phyloP scores from a whole-genome alignment of 78 protist genomes.

The Creolimax fragrantissima region DNA sequence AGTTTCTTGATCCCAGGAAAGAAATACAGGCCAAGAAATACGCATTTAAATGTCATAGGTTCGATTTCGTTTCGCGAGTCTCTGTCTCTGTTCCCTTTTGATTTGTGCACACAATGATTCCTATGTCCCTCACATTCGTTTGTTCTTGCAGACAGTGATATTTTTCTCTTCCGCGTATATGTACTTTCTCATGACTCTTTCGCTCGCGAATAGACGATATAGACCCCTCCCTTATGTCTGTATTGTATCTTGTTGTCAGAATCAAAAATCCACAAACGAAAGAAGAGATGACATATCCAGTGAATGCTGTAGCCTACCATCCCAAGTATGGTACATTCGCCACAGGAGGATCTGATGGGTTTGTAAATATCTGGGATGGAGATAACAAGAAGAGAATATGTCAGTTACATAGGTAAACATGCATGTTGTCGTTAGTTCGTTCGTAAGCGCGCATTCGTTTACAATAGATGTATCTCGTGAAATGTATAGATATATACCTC shows the following conservation, averaged over 20 bases:
- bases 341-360: conserved; percentile 92
- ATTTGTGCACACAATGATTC: no score
- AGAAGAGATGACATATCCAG: neutral
- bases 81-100: neutral
- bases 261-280: neutral
- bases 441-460: neutral
- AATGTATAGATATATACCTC: no score
- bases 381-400: conserved; percentile 52
- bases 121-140: no score
- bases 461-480: no score
- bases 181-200: no score
- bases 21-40: conserved; percentile 52
- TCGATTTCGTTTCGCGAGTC: neutral
- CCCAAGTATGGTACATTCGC: conserved; percentile 78
- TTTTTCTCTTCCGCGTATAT: no score
- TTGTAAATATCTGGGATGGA: conserved; percentile 82
- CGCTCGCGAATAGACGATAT: no score
- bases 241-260: neutral
- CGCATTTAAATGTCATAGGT: conserved; percentile 86
- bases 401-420: neutral
- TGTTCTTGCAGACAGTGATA: no score
- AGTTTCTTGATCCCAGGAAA: conserved; percentile 57
- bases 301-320: neutral
- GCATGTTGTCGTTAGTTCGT: neutral
- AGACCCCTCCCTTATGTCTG: no score